These are phyloP conservation scores for Fistulinella prunicolor DNA, from an alignment of 768 basidiomycete genomes.

Conservation along the genomic window DNA sequence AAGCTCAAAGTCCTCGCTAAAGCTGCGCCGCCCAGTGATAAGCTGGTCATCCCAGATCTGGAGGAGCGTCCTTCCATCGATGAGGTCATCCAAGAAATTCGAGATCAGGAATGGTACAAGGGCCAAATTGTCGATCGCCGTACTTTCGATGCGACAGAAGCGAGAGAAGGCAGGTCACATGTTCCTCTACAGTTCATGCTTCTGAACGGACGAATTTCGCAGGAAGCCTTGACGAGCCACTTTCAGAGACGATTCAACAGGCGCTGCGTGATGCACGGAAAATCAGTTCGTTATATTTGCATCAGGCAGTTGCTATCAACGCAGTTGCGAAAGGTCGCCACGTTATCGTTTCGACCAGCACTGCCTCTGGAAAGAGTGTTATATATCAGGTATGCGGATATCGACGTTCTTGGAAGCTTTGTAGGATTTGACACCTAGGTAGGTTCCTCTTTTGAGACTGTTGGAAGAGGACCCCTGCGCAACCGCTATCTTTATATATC, in stretches of 20 bases:
- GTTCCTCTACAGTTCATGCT: neutral
- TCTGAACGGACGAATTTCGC: neutral
- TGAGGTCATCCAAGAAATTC: conserved; percentile 55
- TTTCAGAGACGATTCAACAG: conserved; percentile 53
- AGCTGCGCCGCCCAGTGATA: conserved; percentile 3
- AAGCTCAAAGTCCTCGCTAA: conserved; percentile 6
- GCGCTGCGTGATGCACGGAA: conserved; percentile 58
- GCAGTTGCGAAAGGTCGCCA: conserved; percentile 55
- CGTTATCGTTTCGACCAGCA: conserved; percentile 87
- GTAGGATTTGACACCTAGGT: neutral
- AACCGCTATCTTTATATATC: conserved; percentile 84
- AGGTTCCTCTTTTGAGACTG: conserved; percentile 70
- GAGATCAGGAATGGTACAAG: conserved; percentile 60
- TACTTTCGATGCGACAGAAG: conserved; percentile 50
- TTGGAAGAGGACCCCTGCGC: conserved; percentile 58
- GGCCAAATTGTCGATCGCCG: conserved; percentile 64
- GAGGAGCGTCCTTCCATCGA: conserved; percentile 57
- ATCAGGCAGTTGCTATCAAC: conserved; percentile 72
- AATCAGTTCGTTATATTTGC: conserved; percentile 62
- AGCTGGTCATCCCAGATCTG: conserved; percentile 36
- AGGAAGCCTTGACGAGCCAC: conserved; percentile 51
- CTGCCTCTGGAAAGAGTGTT: conserved; percentile 86
- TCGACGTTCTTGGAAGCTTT: neutral
- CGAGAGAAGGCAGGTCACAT: conserved; percentile 43
- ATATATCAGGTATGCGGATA: conserved; percentile 68